A percentile compares a stretch with the other conserved stretches of the same genome.
Conservation (phyloP, 1,139 yeast species). For the Trichomonascaceae sp. region DNA sequence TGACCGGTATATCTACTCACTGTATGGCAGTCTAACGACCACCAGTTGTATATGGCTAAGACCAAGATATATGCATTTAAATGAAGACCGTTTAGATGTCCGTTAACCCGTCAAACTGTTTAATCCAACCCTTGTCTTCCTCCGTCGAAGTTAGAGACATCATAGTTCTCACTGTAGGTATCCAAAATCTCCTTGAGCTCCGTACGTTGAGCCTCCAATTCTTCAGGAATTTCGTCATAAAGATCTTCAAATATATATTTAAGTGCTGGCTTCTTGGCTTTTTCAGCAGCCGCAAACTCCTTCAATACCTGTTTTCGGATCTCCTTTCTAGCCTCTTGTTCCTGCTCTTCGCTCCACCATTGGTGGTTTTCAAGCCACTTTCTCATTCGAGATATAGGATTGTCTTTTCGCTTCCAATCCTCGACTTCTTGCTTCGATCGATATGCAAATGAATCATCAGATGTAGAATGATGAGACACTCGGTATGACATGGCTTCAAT, state of each 20-base stretch:
- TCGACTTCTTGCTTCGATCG: slow-evolving; percentile 33
- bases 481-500: slow-evolving; percentile 36
- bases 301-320: slow-evolving; percentile 25
- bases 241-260: slow-evolving; percentile 28
- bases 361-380: slow-evolving; percentile 30
- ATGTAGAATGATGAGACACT: slow-evolving; percentile 35
- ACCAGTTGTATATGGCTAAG: no score
- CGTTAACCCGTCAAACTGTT: no score
- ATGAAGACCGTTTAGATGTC: background rate
- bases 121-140: slow-evolving; percentile 19
- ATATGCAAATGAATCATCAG: slow-evolving; percentile 36
- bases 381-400: slow-evolving; percentile 32
- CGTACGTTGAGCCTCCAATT: slow-evolving; percentile 25
- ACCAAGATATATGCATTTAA: background rate
- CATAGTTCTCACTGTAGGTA: slow-evolving; percentile 30
- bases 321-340: slow-evolving; percentile 24
- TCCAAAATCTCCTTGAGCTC: slow-evolving; percentile 30
- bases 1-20: no score
- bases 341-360: slow-evolving; percentile 32
- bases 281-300: slow-evolving; percentile 31
- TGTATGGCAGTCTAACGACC: no score
- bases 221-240: slow-evolving; percentile 23
- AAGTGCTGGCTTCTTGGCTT: slow-evolving; percentile 29
- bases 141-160: slow-evolving; percentile 25
- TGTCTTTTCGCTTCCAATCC: slow-evolving; percentile 34